Base-by-base conservation (phyloP, 371 early-diverging fungal genomes). In the Apophysomyces ossiformis region DNA sequence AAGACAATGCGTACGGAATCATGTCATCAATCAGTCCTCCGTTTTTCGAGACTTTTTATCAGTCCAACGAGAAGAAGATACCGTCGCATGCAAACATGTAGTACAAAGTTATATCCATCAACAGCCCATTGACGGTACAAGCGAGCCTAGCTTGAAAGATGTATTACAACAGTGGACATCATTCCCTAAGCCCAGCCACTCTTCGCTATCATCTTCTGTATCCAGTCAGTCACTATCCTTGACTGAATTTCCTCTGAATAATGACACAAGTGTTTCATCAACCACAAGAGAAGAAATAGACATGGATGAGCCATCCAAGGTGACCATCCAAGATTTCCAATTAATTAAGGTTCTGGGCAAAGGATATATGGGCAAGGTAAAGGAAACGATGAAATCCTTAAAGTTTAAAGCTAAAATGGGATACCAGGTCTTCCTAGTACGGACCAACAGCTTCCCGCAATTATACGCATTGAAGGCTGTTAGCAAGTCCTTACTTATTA, bases 401-500 rank as follows among this genome's bases (percentile, higher is more conserved):
- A 50, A 8, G 21, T 21, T 4, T 15, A 47, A 47, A 47, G 4
- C 13, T 15, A 47, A 47, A 47, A 47, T 15, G 58, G 4, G 6
- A 45, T 37, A 18, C 54, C 26, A 96, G 65, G 80, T 99, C 13
- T 94, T 94, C 80, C 92, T 99, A 76, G 97, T 99, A 11, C 93
- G 86, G 87, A 37, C 61, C 35, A 56, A 82, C 50, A 63, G 60
- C 26, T 67, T 79, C 36, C 67, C 73, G 1, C 84, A 89, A 39
- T 79, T 93, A 18, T 93, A 92, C 62, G 99, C 99, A 8, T 88
- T 99, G 70, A 99, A 99, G 78, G 96, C 97, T 0, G 84, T 99
- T 36, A 96, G 94, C 76, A 99, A 99, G 78, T 92, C 93, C 66
- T 89, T 87, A 54, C 92, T 98, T 38, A 85, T 94, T 46, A 87